These are phyloP conservation scores for Xylaria scruposa DNA, from an alignment of 495 filamentous ascomycete genomes.

Conservation along the genomic window DNA sequence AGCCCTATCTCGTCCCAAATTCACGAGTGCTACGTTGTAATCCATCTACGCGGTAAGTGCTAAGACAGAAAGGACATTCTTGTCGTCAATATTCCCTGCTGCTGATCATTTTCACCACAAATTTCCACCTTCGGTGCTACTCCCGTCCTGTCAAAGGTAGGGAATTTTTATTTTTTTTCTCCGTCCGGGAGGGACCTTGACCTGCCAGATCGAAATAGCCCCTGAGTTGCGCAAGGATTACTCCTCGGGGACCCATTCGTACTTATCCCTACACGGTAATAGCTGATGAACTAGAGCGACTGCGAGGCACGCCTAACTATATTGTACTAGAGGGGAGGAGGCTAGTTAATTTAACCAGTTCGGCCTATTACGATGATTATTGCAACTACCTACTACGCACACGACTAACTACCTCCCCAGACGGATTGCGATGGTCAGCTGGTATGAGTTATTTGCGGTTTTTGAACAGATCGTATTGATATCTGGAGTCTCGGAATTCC, in stretches of 20 bases:
- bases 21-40: conserved; percentile 7
- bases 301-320: conserved; percentile 8
- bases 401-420: not conserved
- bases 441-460: not conserved
- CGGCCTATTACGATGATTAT: conserved; percentile 3
- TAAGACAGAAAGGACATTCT: not conserved
- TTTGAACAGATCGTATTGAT: conserved; percentile 3
- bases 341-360: conserved; percentile 18
- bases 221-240: conserved; percentile 24
- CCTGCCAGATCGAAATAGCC: conserved; percentile 23
- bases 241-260: conserved; percentile 12
- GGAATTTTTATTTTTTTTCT: not conserved
- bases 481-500: not conserved
- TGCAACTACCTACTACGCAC: not conserved
- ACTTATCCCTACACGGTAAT: conserved; percentile 3
- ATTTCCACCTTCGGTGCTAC: conserved; percentile 28
- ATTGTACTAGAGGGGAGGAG: conserved; percentile 8
- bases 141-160: not conserved
- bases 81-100: conserved; percentile 20
- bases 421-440: not conserved
- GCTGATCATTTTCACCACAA: conserved; percentile 20
- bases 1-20: not conserved
- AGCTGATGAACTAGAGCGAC: too few species aligned
- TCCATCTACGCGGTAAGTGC: conserved; percentile 20
- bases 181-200: not conserved